Conservation (phyloP, 345 rosid genomes). For the Turnera subulata region DNA sequence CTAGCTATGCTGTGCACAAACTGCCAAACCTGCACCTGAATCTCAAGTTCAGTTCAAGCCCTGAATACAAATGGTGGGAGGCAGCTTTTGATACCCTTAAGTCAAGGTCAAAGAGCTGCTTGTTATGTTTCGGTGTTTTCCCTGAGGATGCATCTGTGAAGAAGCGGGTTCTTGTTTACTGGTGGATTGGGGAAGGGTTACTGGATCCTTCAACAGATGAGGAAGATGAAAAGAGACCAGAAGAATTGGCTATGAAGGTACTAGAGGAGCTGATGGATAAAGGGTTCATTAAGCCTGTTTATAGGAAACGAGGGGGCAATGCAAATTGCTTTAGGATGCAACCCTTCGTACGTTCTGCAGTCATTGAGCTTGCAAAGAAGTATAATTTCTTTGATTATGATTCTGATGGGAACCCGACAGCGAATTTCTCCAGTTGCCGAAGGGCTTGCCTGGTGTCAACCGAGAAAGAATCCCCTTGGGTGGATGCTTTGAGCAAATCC, state of each 20-base stretch:
- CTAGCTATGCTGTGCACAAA: too few relatives aligned
- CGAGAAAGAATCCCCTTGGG: slow-evolving; percentile 10
- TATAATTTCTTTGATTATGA: slow-evolving; percentile 22
- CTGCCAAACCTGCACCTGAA: too few relatives aligned
- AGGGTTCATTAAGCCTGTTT: slow-evolving; percentile 34
- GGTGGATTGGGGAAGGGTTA: slow-evolving; percentile 46
- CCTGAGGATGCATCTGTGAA: slow-evolving; percentile 16
- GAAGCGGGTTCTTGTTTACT: slow-evolving; percentile 16
- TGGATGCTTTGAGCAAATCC: not conserved
- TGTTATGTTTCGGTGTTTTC: slow-evolving; percentile 18
- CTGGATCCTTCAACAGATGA: not conserved
- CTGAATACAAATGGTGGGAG: too few relatives aligned
- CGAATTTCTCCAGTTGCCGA: not conserved
- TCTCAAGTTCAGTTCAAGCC: too few relatives aligned
- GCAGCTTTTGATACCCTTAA: not conserved
- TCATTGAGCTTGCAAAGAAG: slow-evolving; percentile 28
- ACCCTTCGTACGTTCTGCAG: slow-evolving; percentile 36
- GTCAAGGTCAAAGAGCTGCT: not conserved
- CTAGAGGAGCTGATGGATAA: slow-evolving; percentile 14
- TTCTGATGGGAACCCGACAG: slow-evolving; percentile 19
- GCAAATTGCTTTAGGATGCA: slow-evolving; percentile 33
- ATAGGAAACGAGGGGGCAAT: slow-evolving; percentile 20
- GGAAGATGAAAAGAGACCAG: slow-evolving; percentile 4
- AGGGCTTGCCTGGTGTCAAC: slow-evolving; percentile 42
- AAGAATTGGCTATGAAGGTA: not conserved